Evolutionary conservation across 352 stramenopile species (phyloP), one percentile per base, ranked within the genome.

Genomic region (Nothophytophthora sp.): DNA sequence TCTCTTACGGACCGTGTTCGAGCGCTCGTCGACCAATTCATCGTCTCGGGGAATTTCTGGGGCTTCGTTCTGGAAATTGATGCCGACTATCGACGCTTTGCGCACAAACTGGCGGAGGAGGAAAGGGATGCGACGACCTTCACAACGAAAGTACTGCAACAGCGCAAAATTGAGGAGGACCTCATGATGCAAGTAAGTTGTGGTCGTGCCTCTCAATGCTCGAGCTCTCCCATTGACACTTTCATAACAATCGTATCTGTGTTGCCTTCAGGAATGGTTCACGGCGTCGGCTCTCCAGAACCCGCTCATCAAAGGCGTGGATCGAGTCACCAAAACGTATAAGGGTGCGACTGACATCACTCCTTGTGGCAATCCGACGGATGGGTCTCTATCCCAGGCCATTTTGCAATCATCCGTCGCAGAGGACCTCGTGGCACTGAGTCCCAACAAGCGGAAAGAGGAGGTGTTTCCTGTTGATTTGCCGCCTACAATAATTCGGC

Each of bases 1-100:
- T 59, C 65, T 3, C 37, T 90, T 0, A 81, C 70, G 0, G 38
- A 59, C 40, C 71, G 69, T 12, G 73, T 90, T 27, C 60, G 61
- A 25, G 28, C 27, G 1, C 59, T 86, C 1, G 70, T 86, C 9
- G 67, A 84, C 18, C 28, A 41, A 12, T 90, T 81, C 29, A 59
- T 90, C 3, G 33, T 57, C 9, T 68, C 68, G 4, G 79, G 79
- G 2, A 63, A 90, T 55, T 67, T 90, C 3, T 90, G 76, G 76
- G 54, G 64, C 1, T 75, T 90, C 40, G 29, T 90, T 13, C 44
- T 90, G 23, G 60, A 85, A 22, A 51, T 88, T 20, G 79, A 90
- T 43, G 70, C 69, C 13, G 72, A 82, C 28, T 87, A 88, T 47
- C 63, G 70, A 25, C 69, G 72, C 10, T 78, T 84, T 25, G 58